Evolutionary conservation across 495 filamentous ascomycete genomes (phyloP).

Genomic region (Aspergillus diversus): DNA sequence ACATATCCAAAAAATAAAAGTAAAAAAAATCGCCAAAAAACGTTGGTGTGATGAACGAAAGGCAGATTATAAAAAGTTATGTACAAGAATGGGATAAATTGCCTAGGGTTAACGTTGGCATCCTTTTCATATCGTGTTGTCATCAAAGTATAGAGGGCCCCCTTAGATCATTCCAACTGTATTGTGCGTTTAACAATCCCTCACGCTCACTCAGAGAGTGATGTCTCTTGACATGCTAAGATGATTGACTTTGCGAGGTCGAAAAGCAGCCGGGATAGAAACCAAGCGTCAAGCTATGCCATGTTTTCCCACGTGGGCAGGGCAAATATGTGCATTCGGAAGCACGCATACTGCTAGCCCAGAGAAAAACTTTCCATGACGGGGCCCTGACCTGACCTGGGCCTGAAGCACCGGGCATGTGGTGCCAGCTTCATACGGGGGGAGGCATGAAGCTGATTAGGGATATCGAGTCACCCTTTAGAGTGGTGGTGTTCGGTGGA

Average conservation of each 20-base stretch:
- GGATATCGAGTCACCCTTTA: neutral
- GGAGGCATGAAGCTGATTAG: neutral
- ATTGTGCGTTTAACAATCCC: too few species aligned
- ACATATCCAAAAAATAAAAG: too few species aligned
- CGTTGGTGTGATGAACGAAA: neutral
- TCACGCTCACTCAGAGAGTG: too few species aligned
- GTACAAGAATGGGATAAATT: neutral
- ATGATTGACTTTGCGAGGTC: too few species aligned
- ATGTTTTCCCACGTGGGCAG: too few species aligned
- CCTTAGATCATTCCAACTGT: neutral
- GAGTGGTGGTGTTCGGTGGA: conserved; percentile 1
- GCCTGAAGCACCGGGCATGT: neutral
- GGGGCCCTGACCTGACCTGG: neutral
- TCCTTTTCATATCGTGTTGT: neutral
- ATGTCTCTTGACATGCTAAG: too few species aligned
- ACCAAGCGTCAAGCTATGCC: too few species aligned
- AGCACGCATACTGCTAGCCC: too few species aligned
- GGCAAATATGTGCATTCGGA: too few species aligned
- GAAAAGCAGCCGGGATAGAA: too few species aligned
- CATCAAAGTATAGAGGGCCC: neutral
- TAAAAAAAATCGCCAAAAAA: neutral
- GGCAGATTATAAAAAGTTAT: neutral
- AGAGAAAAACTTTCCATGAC: neutral
- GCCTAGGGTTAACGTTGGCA: neutral
- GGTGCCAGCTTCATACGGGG: neutral